Base-by-base conservation (phyloP, 163 green algal species). In the Scenedesmus sp. region DNA sequence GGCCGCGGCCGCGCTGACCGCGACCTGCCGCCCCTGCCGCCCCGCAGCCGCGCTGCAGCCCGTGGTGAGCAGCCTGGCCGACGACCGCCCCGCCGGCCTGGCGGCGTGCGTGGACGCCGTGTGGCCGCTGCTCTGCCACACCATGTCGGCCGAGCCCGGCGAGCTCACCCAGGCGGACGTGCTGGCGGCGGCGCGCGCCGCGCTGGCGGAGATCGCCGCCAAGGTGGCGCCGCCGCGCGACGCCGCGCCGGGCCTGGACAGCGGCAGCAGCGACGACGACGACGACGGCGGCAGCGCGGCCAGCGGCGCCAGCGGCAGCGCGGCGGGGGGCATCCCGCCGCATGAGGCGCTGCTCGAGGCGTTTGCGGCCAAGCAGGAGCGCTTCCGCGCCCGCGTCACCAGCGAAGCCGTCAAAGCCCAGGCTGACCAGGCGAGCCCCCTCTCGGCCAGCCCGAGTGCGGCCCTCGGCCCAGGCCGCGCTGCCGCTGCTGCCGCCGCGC, bases 81-180 rank as follows among this genome's bases (percentile, higher is more conserved):
- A n/a, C 15, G 15, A 15, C 26, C 42, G 58, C 26, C 17, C 58
- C 13, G 50, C 67, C 22, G 34, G 4, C 7, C 29, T 76, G 15
- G 31, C 26, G 22, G 11, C 58, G 5, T 33, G 64, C n/a, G 67
- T 76, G 2, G 14, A 51, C 0, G 11, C n/a, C 18, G 11, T 63
- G 29, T 76, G 67, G 67, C 67, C 67, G 54, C 24, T 53, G 33
- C 51, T 76, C 31, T n/a, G 29, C 5, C 67, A 65, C 67, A 57
- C n/a, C 22, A 64, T 76, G 67, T 15, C 29, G 20, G 26, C 29
- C 39, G 50, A 65, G 17, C 17, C n/a, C 2, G 20, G 39, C 20
- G 34, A 50, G 51, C 67, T 76, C 20, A 76, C 3, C 29, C 20
- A 36, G 34, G 22, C n/a, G 51, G 50, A 58, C 34, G 67, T 76